These are phyloP conservation scores for Candida ponderosae DNA, from an alignment of 805 yeast genomes.

Conservation along the genomic window DNA sequence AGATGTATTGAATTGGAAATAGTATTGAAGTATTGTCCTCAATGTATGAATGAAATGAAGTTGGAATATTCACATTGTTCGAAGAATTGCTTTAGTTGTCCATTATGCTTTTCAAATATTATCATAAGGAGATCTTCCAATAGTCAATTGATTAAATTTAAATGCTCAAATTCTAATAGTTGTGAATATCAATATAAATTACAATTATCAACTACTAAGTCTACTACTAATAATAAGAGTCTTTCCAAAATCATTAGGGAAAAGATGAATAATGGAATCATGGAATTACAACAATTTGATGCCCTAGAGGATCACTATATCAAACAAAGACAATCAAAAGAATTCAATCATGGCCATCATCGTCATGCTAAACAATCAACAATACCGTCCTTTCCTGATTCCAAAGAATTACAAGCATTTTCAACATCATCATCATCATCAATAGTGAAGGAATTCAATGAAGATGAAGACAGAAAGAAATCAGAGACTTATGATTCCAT, in stretches of 20 bases:
- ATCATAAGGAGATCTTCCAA: conserved; percentile 1
- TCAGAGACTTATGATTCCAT: not conserved
- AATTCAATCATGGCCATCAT: conserved; percentile 1
- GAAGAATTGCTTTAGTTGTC: conserved; percentile 20
- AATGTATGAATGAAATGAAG: conserved; percentile 18
- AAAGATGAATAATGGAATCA: conserved; percentile 1
- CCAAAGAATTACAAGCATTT: not conserved
- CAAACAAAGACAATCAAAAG: conserved; percentile 10
- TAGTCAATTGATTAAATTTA: too few species aligned
- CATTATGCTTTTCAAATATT: conserved; percentile 11
- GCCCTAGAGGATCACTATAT: conserved; percentile 13
- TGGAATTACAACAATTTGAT: conserved; percentile 5
- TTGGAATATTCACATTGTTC: conserved; percentile 16
- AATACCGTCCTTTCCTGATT: too few species aligned
- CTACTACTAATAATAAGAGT: conserved; percentile 1
- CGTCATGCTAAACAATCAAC: not conserved
- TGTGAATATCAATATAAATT: too few species aligned
- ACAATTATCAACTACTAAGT: too few species aligned
- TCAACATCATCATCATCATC: not conserved
- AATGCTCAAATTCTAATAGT: conserved; percentile 4
- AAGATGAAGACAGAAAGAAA: not conserved
- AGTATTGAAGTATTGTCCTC: conserved; percentile 17
- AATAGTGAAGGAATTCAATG: not conserved
- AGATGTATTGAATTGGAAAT: conserved; percentile 19
- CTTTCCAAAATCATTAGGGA: conserved; percentile 10